Conservation (phyloP, 2,329 filamentous ascomycete species). For the Colletotrichum zoysiae region DNA sequence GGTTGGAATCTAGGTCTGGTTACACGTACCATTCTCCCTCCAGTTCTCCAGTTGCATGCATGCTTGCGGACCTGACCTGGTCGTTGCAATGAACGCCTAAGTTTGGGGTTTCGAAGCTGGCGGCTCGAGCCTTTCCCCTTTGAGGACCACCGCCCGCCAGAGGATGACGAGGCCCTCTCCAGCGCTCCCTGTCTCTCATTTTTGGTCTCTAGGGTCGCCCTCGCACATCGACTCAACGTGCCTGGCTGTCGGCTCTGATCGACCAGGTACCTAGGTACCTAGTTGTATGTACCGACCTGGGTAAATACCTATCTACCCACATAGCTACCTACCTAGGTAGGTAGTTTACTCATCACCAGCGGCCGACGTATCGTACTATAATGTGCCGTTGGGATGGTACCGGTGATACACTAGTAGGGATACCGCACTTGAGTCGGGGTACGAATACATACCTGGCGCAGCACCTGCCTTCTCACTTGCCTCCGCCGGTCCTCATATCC, state of each 20-base stretch:
- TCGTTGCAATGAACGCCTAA: conserved; percentile 39
- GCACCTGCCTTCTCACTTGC: conserved; percentile 29
- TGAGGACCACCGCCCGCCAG: conserved; percentile 26
- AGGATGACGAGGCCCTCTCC: conserved; percentile 38
- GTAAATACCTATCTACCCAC: too few relatives aligned
- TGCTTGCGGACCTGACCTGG: conserved; percentile 37
- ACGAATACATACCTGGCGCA: conserved; percentile 29
- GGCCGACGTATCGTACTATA: conserved; percentile 33
- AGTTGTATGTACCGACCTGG: too few relatives aligned
- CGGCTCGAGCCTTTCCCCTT: conserved; percentile 38
- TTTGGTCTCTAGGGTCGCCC: conserved; percentile 15
- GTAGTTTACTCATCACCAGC: conserved; percentile 12
- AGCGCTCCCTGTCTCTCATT: conserved; percentile 15
- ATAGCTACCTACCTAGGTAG: too few relatives aligned
- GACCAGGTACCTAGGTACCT: background rate
- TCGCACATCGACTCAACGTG: conserved; percentile 13
- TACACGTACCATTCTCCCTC: background rate
- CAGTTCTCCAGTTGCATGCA: conserved; percentile 26
- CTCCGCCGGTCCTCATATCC: conserved; percentile 1
- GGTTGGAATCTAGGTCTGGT: conserved; percentile 27
- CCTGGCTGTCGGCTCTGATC: conserved; percentile 17
- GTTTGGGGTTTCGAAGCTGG: conserved; percentile 41
- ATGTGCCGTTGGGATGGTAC: conserved; percentile 25
- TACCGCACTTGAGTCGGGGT: conserved; percentile 4
- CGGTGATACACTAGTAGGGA: conserved; percentile 1